These are phyloP conservation scores for Eremomyces bilateralis DNA, from an alignment of 495 filamentous ascomycete genomes.

Conservation along the genomic window DNA sequence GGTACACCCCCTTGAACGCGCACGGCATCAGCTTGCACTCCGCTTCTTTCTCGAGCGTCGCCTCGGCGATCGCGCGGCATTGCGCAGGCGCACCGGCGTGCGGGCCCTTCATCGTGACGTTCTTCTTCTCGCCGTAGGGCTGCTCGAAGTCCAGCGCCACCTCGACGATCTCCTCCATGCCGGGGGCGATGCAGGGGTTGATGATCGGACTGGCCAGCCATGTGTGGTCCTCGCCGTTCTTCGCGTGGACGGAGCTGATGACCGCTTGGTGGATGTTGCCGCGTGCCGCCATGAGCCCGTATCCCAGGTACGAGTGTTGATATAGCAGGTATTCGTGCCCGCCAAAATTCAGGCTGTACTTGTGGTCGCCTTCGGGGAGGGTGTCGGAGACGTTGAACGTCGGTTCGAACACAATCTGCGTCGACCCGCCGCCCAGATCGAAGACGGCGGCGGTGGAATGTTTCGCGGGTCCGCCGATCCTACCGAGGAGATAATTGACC, in stretches of 20 bases:
- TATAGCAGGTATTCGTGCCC: conserved; percentile 85
- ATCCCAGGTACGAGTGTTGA: conserved; percentile 94
- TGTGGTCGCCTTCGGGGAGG: conserved; percentile 79
- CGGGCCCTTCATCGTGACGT: conserved; percentile 81
- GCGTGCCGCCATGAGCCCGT: conserved; percentile 88
- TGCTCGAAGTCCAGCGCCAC: conserved; percentile 42
- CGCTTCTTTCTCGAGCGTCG: conserved; percentile 70
- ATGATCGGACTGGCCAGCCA: conserved; percentile 41
- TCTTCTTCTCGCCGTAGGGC: conserved; percentile 33
- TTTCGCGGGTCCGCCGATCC: conserved; percentile 83
- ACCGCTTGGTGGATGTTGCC: conserved; percentile 59
- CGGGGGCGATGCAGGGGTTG: conserved; percentile 78
- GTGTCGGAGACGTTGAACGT: conserved; percentile 63
- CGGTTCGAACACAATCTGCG: conserved; percentile 94
- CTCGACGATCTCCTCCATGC: conserved; percentile 45
- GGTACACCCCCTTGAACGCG: conserved; percentile 93
- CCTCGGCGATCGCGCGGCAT: conserved; percentile 76
- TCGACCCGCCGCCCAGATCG: conserved; percentile 88
- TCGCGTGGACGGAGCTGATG: conserved; percentile 34
- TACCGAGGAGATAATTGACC: conserved; percentile 90
- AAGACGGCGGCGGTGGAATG: conserved; percentile 83
- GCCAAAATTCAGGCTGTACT: conserved; percentile 79
- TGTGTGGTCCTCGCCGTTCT: conserved; percentile 28
- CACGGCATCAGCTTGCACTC: conserved; percentile 69
- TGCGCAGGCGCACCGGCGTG: conserved; percentile 46